Evolutionary conservation across 768 basidiomycete species (phyloP).

Genomic region (Auriculariales sp.): DNA sequence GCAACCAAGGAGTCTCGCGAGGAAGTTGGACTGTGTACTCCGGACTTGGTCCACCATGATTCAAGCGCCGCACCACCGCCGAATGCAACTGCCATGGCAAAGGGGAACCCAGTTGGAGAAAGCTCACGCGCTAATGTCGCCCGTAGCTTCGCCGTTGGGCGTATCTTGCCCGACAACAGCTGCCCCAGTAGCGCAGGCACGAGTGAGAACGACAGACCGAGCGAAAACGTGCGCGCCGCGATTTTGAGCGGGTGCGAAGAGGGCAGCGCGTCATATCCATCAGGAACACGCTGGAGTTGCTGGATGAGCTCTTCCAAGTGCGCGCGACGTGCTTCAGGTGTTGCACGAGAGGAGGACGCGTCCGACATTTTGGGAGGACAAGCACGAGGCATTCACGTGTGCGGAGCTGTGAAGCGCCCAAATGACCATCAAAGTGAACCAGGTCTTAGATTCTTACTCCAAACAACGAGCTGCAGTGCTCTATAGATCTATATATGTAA

Average conservation of each 20-base stretch:
- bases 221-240: constrained; percentile 50
- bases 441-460: too few relatives aligned
- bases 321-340: too few relatives aligned
- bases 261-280: constrained; percentile 15
- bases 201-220: constrained; percentile 51
- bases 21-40: constrained; percentile 6
- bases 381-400: too few relatives aligned
- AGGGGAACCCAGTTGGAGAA: constrained; percentile 50
- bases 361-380: too few relatives aligned
- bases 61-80: constrained; percentile 48
- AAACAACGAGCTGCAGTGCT: too few relatives aligned
- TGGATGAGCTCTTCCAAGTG: too few relatives aligned
- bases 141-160: constrained; percentile 14
- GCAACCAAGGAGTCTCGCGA: constrained; percentile 31
- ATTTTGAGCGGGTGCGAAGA: constrained; percentile 39
- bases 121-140: constrained; percentile 41
- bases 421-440: too few relatives aligned
- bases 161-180: constrained; percentile 19
- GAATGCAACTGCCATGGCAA: constrained; percentile 45
- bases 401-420: too few relatives aligned
- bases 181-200: constrained; percentile 49
- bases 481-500: too few relatives aligned
- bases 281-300: neutral
- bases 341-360: too few relatives aligned
- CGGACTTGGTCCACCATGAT: constrained; percentile 23